A percentile compares a stretch with the other conserved stretches of the same genome.
These are phyloP conservation scores for Podaxis sp. DNA, from an alignment of 768 basidiomycete genomes.

Conservation along the genomic window DNA sequence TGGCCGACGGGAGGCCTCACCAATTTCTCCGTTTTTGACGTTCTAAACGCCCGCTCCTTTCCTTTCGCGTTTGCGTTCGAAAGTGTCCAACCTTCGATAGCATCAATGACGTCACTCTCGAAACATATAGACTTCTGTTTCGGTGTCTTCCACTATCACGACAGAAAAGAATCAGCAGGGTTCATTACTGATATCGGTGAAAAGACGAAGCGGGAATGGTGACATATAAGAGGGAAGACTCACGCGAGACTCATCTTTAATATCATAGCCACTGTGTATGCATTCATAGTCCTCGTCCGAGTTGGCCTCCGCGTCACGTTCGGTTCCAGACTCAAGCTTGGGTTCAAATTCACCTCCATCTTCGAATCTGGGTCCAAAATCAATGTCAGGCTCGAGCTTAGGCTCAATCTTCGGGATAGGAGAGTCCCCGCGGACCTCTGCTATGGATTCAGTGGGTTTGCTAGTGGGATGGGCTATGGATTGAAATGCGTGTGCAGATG, in stretches of 20 bases:
- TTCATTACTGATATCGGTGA: too few species aligned
- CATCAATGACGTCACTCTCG: not conserved
- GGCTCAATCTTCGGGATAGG: not conserved
- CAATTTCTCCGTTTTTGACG: not conserved
- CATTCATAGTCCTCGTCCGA: conserved; percentile 10
- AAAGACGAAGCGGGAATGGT: not conserved
- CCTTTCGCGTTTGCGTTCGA: not conserved
- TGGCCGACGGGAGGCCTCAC: not conserved
- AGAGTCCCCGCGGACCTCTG: not conserved
- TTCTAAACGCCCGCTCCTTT: not conserved
- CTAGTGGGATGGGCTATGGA: not conserved
- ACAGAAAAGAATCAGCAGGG: not conserved
- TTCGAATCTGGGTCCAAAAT: not conserved
- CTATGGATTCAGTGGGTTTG: too few species aligned
- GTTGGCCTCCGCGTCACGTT: not conserved
- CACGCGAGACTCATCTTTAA: conserved; percentile 10
- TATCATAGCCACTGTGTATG: conserved; percentile 1
- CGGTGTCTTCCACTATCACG: conserved; percentile 2
- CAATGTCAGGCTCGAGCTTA: not conserved
- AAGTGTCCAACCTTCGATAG: not conserved
- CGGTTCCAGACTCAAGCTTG: not conserved
- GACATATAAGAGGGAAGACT: not conserved
- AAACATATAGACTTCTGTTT: not conserved
- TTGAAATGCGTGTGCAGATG: not conserved
- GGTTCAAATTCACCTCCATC: not conserved